phyloP scores from a whole-genome alignment of 495 filamentous ascomycete species.

The Aspergillus indologenus region DNA sequence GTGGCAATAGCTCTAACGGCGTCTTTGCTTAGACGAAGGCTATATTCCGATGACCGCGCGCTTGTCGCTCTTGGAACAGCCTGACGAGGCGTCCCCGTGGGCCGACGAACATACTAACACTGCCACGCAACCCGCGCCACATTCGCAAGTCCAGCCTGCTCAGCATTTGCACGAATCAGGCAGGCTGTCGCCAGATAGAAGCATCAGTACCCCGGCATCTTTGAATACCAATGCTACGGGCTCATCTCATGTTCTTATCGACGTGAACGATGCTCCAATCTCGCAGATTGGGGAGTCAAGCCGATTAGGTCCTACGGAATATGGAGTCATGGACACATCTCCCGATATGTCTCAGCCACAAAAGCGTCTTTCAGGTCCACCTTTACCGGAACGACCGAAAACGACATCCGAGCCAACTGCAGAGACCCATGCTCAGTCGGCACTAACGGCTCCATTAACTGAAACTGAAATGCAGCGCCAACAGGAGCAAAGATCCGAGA shows the following conservation, averaged over 20 bases:
- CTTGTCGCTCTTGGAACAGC: conserved; percentile 38
- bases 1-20: background rate
- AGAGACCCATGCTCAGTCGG: conserved; percentile 5
- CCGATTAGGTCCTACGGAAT: conserved; percentile 13
- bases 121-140: conserved; percentile 1
- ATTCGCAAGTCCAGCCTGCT: conserved; percentile 1
- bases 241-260: conserved; percentile 41
- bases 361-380: conserved; percentile 9
- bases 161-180: conserved; percentile 12
- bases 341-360: conserved; percentile 1
- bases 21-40: conserved; percentile 33
- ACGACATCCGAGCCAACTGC: conserved; percentile 1
- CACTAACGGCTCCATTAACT: conserved; percentile 19
- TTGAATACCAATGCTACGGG: conserved; percentile 30
- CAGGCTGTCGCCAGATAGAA: conserved; percentile 21
- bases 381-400: conserved; percentile 9
- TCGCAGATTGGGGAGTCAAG: conserved; percentile 12
- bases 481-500: conserved; percentile 53
- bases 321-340: conserved; percentile 5
- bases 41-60: conserved; percentile 49
- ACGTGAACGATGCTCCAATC: conserved; percentile 26
- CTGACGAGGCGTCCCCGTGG: conserved; percentile 28
- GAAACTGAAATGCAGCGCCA: conserved; percentile 37
- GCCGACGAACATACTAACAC: conserved; percentile 13
- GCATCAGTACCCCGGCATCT: conserved; percentile 24